phyloP scores from a whole-genome alignment of 1,284 basidiomycete species.

The Phenoliferia sp. region DNA sequence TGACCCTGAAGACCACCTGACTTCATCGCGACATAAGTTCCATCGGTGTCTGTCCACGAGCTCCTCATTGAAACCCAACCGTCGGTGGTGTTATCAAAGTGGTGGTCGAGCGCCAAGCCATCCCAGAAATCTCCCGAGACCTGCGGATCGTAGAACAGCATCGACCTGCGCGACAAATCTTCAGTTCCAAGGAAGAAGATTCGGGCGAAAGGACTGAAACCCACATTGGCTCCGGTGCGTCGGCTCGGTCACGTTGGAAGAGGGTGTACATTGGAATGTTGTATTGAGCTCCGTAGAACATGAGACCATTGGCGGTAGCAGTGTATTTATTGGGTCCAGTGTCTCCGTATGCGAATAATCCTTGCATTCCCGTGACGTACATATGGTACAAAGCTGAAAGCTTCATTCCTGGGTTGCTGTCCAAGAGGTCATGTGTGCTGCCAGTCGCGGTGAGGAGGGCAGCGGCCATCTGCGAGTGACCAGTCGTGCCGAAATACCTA shows the following conservation, averaged over 20 bases:
- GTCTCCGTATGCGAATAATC: conserved; percentile 87
- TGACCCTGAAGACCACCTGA: conserved; percentile 63
- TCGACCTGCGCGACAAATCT: too few species aligned
- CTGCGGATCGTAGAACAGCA: conserved; percentile 95
- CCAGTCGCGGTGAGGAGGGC: conserved; percentile 81
- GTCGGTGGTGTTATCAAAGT: conserved; percentile 64
- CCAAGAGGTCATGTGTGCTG: conserved; percentile 68
- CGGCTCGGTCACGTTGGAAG: conserved; percentile 85
- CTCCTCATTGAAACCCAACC: conserved; percentile 85
- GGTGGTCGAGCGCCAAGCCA: conserved; percentile 70
- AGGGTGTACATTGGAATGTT: conserved; percentile 64
- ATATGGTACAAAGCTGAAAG: conserved; percentile 86
- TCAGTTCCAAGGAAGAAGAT: too few species aligned
- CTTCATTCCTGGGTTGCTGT: conserved; percentile 63
- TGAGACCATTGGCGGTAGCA: conserved; percentile 67
- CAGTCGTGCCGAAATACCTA: conserved; percentile 65
- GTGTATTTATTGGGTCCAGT: conserved; percentile 93
- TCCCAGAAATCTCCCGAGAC: conserved; percentile 88
- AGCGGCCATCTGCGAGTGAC: conserved; percentile 84
- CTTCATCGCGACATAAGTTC: conserved; percentile 77
- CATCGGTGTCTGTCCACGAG: conserved; percentile 85
- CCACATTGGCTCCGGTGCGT: conserved; percentile 85
- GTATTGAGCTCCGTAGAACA: conserved; percentile 68
- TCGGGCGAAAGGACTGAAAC: too few species aligned
- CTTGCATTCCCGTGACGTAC: conserved; percentile 75